These are phyloP conservation scores for Trapa bicornis DNA, from an alignment of 345 rosid genomes.

Conservation along the genomic window DNA sequence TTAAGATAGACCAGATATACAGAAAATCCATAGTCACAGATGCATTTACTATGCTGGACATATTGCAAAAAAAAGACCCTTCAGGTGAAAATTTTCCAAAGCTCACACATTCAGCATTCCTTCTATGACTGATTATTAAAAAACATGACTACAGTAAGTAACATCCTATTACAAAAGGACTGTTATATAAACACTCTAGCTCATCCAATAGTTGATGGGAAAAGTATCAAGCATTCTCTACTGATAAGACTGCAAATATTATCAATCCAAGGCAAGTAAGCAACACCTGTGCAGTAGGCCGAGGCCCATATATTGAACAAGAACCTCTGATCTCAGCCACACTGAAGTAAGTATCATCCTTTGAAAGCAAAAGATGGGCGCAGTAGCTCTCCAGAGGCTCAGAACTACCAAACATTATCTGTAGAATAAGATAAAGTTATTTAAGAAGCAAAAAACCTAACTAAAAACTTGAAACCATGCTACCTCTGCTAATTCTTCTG, in stretches of 20 bases:
- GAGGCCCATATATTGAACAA: slow-evolving; percentile 56
- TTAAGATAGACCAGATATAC: neutral
- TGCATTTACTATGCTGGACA: neutral
- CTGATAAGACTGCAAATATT: neutral
- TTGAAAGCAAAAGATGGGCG: slow-evolving; percentile 80
- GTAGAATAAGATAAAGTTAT: slow-evolving; percentile 26
- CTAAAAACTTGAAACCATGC: slow-evolving; percentile 7
- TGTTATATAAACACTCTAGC: neutral
- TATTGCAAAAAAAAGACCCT: neutral
- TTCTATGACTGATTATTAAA: neutral
- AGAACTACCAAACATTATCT: slow-evolving; percentile 72
- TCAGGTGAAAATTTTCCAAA: neutral
- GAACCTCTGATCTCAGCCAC: slow-evolving; percentile 61
- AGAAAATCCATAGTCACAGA: neutral
- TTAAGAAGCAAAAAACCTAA: slow-evolving; percentile 13
- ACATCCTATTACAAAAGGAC: neutral
- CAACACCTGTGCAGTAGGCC: slow-evolving; percentile 57
- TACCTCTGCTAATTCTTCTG: slow-evolving; percentile 93
- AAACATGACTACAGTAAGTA: neutral
- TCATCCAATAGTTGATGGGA: too few relatives aligned
- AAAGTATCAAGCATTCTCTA: neutral
- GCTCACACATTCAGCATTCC: neutral
- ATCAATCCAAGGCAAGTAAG: neutral
- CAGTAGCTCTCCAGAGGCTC: slow-evolving; percentile 89
- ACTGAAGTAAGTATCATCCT: slow-evolving; percentile 70